phyloP scores from a whole-genome alignment of 2,329 filamentous ascomycete genomes.

The Botrytis squamosa region DNA sequence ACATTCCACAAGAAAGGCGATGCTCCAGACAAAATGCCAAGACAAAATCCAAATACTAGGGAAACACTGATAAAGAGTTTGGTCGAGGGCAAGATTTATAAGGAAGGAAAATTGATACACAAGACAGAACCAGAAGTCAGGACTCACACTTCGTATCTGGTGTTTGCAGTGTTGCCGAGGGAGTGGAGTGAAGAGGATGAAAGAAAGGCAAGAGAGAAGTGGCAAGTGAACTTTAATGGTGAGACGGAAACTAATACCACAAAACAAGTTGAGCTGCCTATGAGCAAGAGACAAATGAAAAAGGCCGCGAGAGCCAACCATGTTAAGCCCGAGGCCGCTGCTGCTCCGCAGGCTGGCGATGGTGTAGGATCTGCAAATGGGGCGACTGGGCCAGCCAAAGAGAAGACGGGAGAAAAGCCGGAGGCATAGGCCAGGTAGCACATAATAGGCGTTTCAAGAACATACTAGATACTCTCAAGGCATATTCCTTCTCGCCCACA shows the following conservation, averaged over 20 bases:
- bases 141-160: constrained; percentile 94
- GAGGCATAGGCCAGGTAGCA: not conserved
- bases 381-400: too few relatives aligned
- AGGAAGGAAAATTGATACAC: constrained; percentile 75
- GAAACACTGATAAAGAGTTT: constrained; percentile 39
- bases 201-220: constrained; percentile 60
- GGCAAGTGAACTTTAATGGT: constrained; percentile 40
- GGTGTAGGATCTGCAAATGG: not conserved
- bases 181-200: constrained; percentile 87
- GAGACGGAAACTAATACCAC: constrained; percentile 27
- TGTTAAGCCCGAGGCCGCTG: not conserved
- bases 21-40: constrained; percentile 32
- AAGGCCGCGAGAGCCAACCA: constrained; percentile 28
- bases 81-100: constrained; percentile 57
- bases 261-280: constrained; percentile 17
- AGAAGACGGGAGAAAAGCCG: not conserved
- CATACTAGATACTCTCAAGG: not conserved
- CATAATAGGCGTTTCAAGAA: not conserved
- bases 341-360: not conserved
- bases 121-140: constrained; percentile 85
- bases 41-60: constrained; percentile 39
- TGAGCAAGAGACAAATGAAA: constrained; percentile 35
- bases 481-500: not conserved
- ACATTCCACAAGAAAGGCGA: constrained; percentile 54
- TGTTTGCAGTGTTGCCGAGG: constrained; percentile 85